Evolutionary conservation across 164 flowering plant genomes (phyloP), one percentile per base, ranked within the genome.

Genomic region (Warburgia ugandensis): DNA sequence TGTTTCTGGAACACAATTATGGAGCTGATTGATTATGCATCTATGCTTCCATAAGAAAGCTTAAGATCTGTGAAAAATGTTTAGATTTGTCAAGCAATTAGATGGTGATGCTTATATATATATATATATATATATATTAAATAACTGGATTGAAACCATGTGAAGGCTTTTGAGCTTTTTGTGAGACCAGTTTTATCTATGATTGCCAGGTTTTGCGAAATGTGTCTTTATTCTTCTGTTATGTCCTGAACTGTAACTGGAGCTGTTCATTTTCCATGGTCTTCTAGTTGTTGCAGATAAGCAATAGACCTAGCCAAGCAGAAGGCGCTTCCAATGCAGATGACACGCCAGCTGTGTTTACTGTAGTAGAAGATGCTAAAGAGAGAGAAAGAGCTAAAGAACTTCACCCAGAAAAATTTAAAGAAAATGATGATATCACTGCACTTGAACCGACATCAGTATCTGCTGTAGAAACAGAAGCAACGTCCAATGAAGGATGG

Each of bases 401-500:
- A 22, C 28, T 37, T 50, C 48, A 55, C 41, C 44, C 50, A 8
- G 33, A 68, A 43, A 68, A 70, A 35, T 28, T 42, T 13, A 55
- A 56, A 54, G 72, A 55, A 59, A 71, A 52, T 53, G 65, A 64
- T 5, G 54, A 64, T 47, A 35, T 36, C 22, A 22, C 58, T 43
- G 42, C 26, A 29, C 28, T 13, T 32, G 66, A 64, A 45, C 45
- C 28, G 20, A 42, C 54, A 46, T 35, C 42, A 38, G 25, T 48
- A 55, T 56, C 4, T 35, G 50, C 56, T 14, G 51, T 50, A 52
- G 77, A 50, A n/a, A n/a, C n/a, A 13, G 60, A 84, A 32, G 39
- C 59, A 33, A 63, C 48, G 9, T 83, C 86, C 33, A 87, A 80
- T 60, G 87, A 85, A 64, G 97, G 97, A 30, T 89, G 95, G 97